phyloP scores from a whole-genome alignment of 2,329 filamentous ascomycete species.

The Keithomyces neogunnii region DNA sequence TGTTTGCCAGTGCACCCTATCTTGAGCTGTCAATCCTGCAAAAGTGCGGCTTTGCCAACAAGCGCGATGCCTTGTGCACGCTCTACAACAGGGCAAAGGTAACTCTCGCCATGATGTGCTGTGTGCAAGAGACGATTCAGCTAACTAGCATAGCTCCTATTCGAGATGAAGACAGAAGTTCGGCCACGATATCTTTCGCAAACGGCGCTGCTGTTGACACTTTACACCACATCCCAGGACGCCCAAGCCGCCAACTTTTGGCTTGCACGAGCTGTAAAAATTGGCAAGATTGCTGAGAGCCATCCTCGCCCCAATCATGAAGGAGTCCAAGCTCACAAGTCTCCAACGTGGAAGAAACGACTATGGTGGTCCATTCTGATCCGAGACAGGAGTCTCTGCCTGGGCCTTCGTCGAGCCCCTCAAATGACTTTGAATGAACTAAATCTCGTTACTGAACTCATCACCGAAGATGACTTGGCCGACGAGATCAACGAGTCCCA shows the following conservation, averaged over 20 bases:
- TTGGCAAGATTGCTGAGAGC: not conserved
- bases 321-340: not conserved
- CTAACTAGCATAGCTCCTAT: not conserved
- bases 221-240: not conserved
- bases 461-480: not conserved
- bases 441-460: not conserved
- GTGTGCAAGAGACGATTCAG: not conserved
- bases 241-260: not conserved
- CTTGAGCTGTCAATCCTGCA: not conserved
- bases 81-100: constrained; percentile 1
- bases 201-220: not conserved
- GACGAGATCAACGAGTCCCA: not conserved
- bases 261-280: not conserved
- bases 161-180: not conserved
- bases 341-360: not conserved
- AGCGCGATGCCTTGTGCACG: not conserved
- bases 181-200: not conserved
- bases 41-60: not conserved
- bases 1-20: constrained; percentile 1
- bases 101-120: not conserved
- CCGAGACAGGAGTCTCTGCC: not conserved
- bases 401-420: not conserved
- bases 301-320: not conserved
- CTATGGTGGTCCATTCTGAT: constrained; percentile 2
- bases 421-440: not conserved